Evolutionary conservation across 2,329 filamentous ascomycete genomes (phyloP).

Genomic region (Alternaria sp.): DNA sequence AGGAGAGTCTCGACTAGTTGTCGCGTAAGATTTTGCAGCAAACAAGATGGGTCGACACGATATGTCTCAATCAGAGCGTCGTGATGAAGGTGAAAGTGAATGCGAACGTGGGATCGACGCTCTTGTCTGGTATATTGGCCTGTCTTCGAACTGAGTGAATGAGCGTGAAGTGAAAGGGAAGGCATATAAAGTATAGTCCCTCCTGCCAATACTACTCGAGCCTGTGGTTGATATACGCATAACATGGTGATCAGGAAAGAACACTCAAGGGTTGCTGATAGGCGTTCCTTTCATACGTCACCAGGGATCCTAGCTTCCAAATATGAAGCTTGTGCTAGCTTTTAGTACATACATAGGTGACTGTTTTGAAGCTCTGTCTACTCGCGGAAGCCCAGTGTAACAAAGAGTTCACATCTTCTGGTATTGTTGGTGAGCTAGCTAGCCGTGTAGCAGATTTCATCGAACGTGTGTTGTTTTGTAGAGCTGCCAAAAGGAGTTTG

Average conservation of each 20-base stretch:
- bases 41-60: background rate
- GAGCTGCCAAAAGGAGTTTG: too few relatives aligned
- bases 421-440: too few relatives aligned
- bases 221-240: background rate
- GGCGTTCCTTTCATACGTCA: background rate
- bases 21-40: background rate
- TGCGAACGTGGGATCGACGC: background rate
- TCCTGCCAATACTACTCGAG: background rate
- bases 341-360: background rate
- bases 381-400: background rate
- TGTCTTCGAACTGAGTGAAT: background rate
- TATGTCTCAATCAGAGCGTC: background rate
- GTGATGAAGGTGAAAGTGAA: conserved; percentile 11
- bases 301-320: background rate
- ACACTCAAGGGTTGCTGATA: background rate
- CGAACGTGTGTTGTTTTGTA: too few relatives aligned
- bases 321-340: background rate
- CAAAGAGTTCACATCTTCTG: background rate
- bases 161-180: background rate
- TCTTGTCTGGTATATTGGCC: background rate
- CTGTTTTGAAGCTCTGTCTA: background rate
- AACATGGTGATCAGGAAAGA: background rate
- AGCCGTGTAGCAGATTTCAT: too few relatives aligned
- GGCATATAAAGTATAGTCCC: background rate
- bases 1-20: background rate